phyloP scores from a whole-genome alignment of 495 filamentous ascomycete genomes.

The Penicillium pancosmium region DNA sequence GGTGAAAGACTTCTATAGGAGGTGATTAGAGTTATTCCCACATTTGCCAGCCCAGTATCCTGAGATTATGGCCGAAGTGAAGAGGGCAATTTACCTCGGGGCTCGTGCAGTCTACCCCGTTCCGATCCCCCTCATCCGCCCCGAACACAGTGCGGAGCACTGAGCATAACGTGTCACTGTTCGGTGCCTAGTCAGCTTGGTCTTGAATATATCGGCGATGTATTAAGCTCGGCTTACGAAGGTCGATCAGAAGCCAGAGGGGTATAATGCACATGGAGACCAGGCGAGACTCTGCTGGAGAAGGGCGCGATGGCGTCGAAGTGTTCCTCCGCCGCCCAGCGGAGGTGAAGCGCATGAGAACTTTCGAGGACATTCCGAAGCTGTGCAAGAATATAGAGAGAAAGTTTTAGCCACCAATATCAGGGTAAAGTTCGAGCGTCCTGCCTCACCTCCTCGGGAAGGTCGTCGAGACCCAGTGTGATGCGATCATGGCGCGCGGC shows the following conservation, averaged over 20 bases:
- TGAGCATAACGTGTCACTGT: constrained; percentile 61
- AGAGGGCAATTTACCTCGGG: constrained; percentile 44
- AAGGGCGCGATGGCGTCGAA: constrained; percentile 69
- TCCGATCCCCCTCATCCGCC: constrained; percentile 9
- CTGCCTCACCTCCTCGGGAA: constrained; percentile 64
- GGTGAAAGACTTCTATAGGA: constrained; percentile 66
- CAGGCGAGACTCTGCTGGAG: constrained; percentile 71
- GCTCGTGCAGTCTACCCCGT: constrained; percentile 53
- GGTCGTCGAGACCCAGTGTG: constrained; percentile 71
- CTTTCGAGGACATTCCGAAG: constrained; percentile 64
- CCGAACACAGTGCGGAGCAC: constrained; percentile 65
- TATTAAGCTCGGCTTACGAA: constrained; percentile 35
- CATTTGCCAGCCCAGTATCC: neutral
- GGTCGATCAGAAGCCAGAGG: constrained; percentile 47
- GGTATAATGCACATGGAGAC: constrained; percentile 81
- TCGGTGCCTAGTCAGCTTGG: constrained; percentile 18
- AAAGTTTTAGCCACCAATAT: neutral
- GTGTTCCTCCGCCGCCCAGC: constrained; percentile 66
- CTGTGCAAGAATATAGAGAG: constrained; percentile 31
- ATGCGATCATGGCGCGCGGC: constrained; percentile 80
- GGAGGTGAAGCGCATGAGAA: constrained; percentile 74
- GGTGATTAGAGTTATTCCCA: constrained; percentile 2
- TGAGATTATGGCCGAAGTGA: neutral
- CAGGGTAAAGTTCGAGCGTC: too few species aligned
- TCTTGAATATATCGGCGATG: neutral